phyloP scores from a whole-genome alignment of 2,329 filamentous ascomycete species.

The Herpotrichia juniperi region DNA sequence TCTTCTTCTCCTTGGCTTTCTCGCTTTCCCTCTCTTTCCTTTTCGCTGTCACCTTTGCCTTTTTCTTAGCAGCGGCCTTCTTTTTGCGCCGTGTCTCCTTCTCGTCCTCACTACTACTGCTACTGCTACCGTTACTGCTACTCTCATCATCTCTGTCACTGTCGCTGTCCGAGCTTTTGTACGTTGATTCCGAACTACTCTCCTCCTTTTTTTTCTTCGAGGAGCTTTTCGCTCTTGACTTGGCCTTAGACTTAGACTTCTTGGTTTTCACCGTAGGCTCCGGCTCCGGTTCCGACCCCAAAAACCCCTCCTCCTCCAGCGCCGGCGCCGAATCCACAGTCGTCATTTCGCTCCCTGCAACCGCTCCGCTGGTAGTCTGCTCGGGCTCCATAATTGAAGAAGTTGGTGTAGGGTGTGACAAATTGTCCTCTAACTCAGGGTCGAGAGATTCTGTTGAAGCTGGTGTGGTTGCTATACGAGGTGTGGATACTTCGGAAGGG shows the following conservation, averaged over 20 bases:
- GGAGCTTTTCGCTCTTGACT: slow-evolving; percentile 6
- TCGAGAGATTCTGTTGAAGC: neutral
- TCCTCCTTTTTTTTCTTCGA: slow-evolving; percentile 13
- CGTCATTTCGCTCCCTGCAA: neutral
- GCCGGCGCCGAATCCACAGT: neutral
- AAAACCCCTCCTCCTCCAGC: neutral
- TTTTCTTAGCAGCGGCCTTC: slow-evolving; percentile 11
- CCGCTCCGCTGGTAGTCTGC: neutral
- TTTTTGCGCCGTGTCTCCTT: slow-evolving; percentile 8
- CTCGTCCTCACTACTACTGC: slow-evolving; percentile 13
- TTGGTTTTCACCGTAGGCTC: neutral
- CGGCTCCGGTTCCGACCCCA: too few relatives aligned
- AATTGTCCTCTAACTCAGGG: neutral
- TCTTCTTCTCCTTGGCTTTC: slow-evolving; percentile 21
- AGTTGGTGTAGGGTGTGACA: neutral
- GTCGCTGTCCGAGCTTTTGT: neutral
- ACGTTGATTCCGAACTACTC: neutral
- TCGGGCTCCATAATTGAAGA: too few relatives aligned
- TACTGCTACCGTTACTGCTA: slow-evolving; percentile 6
- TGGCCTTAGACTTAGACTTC: slow-evolving; percentile 5
- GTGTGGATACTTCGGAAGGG: neutral
- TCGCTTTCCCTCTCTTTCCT: slow-evolving; percentile 25
- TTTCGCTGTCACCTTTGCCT: slow-evolving; percentile 10
- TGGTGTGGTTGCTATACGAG: neutral
- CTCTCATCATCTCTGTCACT: neutral